Base-by-base conservation (phyloP, 1,284 basidiomycete genomes). In the Tremellales sp. region DNA sequence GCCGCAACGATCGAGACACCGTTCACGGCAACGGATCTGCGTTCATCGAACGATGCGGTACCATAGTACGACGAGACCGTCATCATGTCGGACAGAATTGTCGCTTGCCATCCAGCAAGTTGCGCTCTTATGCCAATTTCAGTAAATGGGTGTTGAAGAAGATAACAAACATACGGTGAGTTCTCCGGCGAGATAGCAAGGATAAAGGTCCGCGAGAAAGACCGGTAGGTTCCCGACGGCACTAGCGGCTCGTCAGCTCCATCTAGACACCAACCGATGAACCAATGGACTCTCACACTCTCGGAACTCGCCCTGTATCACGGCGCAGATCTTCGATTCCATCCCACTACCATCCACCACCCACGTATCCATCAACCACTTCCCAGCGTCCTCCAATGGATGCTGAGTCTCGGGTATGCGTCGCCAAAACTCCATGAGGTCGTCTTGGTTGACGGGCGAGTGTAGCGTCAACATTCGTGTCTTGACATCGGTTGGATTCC, bases 131-230 rank as follows among this genome's bases (percentile, higher is more conserved):
- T 14, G n/a, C 16, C 19, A 19, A 22, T 5, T 31, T 25, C 12
- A 40, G 5, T 24, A 6, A 9, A n/a, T 29, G 18, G 10, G 16
- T 36, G 14, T 21, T 24, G 37, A 16, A 24, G 22, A 27, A 12
- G 12, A 47, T 24, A 31, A 37, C 26, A 25, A 31, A 77, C 87
- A 61, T 73, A 90, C 84, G 81, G 75, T 56, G 93, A 92, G 24
- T 83, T 86, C 36, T 86, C 80, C 25, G 82, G 74, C 3, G 90
- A 83, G 16, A 88, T 86, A 2, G 84, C 84, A 10, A 98, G 78
- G 41, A 97, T 78, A 65, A 97, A 95, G 0, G 87, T 84, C 42
- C 94, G 81, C 66, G 95, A 91, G 69, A 98, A 98, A 5, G 92
- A 95, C 36, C 94, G 82, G 22, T 91, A 75, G 8, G 52, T 53